Evolutionary conservation across 2,329 filamentous ascomycete species (phyloP), one percentile per base, ranked within the genome.

Genomic region (Sclerotinia trifoliorum): DNA sequence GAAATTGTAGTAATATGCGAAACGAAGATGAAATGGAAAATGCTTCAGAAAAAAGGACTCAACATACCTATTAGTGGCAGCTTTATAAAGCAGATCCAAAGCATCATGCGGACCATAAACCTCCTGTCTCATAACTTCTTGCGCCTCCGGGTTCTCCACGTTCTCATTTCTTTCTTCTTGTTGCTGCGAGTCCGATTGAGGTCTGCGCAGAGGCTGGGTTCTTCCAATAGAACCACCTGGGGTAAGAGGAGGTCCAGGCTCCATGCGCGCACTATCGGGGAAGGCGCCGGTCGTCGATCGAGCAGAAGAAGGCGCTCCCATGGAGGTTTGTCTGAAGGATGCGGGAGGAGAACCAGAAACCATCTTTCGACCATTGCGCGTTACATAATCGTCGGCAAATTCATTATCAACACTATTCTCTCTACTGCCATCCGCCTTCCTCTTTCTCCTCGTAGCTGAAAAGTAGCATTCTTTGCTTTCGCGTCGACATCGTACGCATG

Each of bases 401-500:
- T 77, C 77, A 66, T 75, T 75, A 4, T 83, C 81, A 68, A 80
- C 80, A 65, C 85, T 84, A 26, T 81, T 83, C 48, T 82, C 75
- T 75, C 81, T 65, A 75, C 79, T 81, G 80, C 84, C 86, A 73
- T 91, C 83, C 60, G 85, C 85, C 84, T 95, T 96, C 78, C 93
- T 88, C 87, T 98, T 98, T 77, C 95, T 89, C 63, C 95, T 86
- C 44, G 94, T 98, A 26, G 93, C 92, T 71, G 93, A 96, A 83
- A 99, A 99, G 84, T 90, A 96, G 83, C 95, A 99, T 76, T 97
- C 90, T 79, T 98, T 98, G 81, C 90, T 93, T 83, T 99, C 95
- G 73, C 95, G 89, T 65, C 93, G 90, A 79, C 95, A 99, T 77
- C 95, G 89, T 69, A 94, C 91, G 79, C 95, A 99, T 2, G 95